Base-by-base conservation (phyloP, 352 stramenopile genomes). In the Phytophthora vignae region DNA sequence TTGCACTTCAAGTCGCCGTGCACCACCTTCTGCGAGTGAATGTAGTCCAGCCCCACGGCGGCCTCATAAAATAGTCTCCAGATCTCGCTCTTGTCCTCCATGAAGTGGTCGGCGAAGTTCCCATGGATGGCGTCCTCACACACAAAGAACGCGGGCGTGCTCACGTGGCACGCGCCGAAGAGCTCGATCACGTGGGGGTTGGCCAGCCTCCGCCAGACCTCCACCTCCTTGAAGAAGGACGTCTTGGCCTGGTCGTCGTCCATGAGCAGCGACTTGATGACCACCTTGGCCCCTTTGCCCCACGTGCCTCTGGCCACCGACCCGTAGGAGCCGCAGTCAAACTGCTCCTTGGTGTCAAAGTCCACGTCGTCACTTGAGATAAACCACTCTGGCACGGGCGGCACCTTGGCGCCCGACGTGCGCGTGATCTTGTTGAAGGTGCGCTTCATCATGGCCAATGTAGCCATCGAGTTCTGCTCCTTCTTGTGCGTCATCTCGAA, bases 1-100 rank as follows among this genome's bases (percentile, higher is more conserved):
- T 78, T 88, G 55, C 85, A 90, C 62, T 97, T 97, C 10, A 97
- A 74, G 44, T 97, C 90, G 19, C 91, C 83, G 66, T 97, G 91
- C 22, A 97, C 74, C 53, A 92, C 69, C 10, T 76, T 69, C 38
- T 86, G 62, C 14, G 52, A 54, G 68, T 98, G 90, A 11, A 98
- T 71, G 57, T 94, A 96, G 36, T 6, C 44, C 17, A 52, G n/a
- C 8, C n/a, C n/a, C 44, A 52, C 44, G 17, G 44, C n/a, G 7
- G n/a, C 44, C 44, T 27, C 44, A 8, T 52, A 8, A n/a, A 52
- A 52, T 2, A 52, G 44, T 5, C 44, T 9, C 44, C 44, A 52
- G 44, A 52, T 25, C 44, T 52, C 44, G 44, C 44, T 52, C 44
- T 52, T 52, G n/a, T 27, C 44, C 44, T 52, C n/a, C 17, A 52